Percentiles rank a stretch among this genome's conserved stretches.
phyloP scores from a whole-genome alignment of 352 stramenopile genomes.

The Blastocystis hominis region DNA sequence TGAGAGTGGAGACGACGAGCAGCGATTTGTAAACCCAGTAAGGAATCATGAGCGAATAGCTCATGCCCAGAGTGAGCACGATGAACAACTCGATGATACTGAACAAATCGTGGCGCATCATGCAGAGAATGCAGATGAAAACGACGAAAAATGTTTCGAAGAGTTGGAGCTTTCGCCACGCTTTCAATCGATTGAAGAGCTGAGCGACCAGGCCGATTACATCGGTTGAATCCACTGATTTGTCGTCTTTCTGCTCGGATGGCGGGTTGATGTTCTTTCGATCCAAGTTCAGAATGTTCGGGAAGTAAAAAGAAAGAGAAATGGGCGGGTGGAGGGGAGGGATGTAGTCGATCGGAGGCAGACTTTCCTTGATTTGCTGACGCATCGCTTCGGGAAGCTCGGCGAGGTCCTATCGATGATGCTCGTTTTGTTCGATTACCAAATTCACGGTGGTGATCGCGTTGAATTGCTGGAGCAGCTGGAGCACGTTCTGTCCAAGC shows the following conservation, averaged over 20 bases:
- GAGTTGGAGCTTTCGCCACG: background rate
- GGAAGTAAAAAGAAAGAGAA: background rate
- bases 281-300: background rate
- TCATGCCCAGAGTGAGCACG: background rate
- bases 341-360: background rate
- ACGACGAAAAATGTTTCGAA: background rate
- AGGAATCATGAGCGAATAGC: slow-evolving; percentile 30
- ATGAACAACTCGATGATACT: background rate
- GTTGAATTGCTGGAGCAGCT: slow-evolving; percentile 16
- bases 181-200: background rate
- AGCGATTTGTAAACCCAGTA: background rate
- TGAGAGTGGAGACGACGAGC: background rate
- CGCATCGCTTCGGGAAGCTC: background rate
- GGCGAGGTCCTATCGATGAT: background rate
- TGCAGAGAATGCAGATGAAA: background rate
- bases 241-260: background rate
- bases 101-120: background rate
- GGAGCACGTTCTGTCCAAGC: background rate
- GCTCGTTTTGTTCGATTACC: background rate
- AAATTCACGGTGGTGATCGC: background rate
- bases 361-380: background rate
- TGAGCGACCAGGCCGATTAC: background rate
- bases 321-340: background rate
- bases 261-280: background rate
- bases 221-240: background rate